Evolutionary conservation across 345 rosid species (phyloP).

Genomic region (Xanthoceras sorbifolium): DNA sequence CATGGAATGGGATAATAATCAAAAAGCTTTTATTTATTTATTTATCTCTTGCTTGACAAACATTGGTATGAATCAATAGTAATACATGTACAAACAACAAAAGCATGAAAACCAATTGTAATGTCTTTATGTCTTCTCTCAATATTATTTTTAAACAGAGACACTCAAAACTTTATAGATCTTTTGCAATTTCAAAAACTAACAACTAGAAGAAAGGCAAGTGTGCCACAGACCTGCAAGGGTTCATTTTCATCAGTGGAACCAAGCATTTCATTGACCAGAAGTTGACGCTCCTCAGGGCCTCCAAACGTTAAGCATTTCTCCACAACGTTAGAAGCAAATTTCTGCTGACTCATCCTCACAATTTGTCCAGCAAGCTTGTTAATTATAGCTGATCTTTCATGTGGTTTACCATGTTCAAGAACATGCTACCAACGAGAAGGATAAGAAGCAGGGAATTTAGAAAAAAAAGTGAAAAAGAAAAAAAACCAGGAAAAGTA

Average conservation of each 20-base stretch:
- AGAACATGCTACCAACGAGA: conserved; percentile 70
- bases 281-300: conserved; percentile 75
- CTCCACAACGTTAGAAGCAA: conserved; percentile 96
- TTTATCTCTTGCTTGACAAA: background rate
- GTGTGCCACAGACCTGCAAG: conserved; percentile 66
- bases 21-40: background rate
- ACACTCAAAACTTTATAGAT: background rate
- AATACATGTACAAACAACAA: background rate
- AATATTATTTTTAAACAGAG: background rate
- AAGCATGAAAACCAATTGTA: background rate
- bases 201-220: conserved; percentile 7
- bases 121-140: background rate
- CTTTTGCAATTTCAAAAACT: background rate
- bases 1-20: background rate
- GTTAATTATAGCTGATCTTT: conserved; percentile 69
- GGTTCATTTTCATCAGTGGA: conserved; percentile 94
- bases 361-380: conserved; percentile 94
- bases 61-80: background rate
- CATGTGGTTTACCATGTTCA: conserved; percentile 82
- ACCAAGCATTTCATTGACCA: conserved; percentile 93
- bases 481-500: background rate
- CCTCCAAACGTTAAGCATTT: conserved; percentile 89
- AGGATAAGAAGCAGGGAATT: conserved; percentile 16
- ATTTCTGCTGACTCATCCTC: conserved; percentile 97
- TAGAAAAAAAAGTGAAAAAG: background rate